These are phyloP conservation scores for Hypericum perforatum DNA, from an alignment of 345 rosid genomes.

Conservation along the genomic window DNA sequence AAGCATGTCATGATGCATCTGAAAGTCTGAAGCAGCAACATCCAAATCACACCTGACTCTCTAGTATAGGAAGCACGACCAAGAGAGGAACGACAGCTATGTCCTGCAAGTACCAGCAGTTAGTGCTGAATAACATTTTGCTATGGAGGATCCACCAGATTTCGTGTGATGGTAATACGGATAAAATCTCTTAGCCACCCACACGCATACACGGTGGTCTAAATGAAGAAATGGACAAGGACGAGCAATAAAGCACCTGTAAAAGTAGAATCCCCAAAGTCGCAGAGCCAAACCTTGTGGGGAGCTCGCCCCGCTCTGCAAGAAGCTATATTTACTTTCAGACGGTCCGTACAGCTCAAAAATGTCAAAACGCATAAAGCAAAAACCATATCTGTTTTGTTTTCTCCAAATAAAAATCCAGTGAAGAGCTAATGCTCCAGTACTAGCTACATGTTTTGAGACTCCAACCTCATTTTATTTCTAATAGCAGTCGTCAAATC, in stretches of 20 bases:
- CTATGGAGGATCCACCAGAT: not conserved
- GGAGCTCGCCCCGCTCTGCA: slow-evolving; percentile 98
- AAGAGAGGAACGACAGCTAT: slow-evolving; percentile 91
- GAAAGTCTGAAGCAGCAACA: too few relatives aligned
- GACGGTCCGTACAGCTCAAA: slow-evolving; percentile 8
- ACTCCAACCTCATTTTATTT: too few relatives aligned
- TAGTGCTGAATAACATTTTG: not conserved
- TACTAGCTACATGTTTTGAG: too few relatives aligned
- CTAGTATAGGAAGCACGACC: slow-evolving; percentile 85
- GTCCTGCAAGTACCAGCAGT: slow-evolving; percentile 50
- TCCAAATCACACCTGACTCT: slow-evolving; percentile 56
- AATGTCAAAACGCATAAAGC: not conserved
- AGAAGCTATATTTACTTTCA: slow-evolving; percentile 61
- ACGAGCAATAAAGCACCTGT: slow-evolving; percentile 44
- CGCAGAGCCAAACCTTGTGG: slow-evolving; percentile 96
- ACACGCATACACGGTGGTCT: not conserved
- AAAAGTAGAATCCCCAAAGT: slow-evolving; percentile 93
- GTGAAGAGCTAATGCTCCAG: too few relatives aligned
- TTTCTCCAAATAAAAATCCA: slow-evolving; percentile 1
- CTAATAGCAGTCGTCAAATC: too few relatives aligned
- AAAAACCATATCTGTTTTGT: not conserved
- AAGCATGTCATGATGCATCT: too few relatives aligned
- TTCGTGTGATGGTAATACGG: slow-evolving; percentile 6
- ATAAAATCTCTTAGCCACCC: slow-evolving; percentile 2
- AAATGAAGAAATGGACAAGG: not conserved